phyloP scores from a whole-genome alignment of 108 stramenopile species.

The Conticribra guillardii region DNA sequence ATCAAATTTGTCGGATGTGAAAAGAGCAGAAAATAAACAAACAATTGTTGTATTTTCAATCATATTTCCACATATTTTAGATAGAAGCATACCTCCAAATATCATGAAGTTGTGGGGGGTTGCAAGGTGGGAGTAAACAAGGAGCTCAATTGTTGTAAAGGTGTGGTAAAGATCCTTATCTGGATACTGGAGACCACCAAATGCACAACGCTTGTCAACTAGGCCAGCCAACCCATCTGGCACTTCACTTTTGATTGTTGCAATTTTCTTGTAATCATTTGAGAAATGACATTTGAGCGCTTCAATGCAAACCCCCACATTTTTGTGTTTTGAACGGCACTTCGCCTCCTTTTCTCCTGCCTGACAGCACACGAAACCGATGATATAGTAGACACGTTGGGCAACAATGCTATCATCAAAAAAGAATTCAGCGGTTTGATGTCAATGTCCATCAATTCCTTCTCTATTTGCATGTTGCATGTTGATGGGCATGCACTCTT shows the following conservation, averaged over 20 bases:
- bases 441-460: no score
- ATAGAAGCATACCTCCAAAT: constrained; percentile 8
- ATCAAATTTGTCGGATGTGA: not conserved
- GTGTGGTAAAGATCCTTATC: constrained; percentile 3
- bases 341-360: no score
- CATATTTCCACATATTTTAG: constrained; percentile 2
- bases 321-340: no score
- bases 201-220: constrained; percentile 5
- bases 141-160: constrained; percentile 8
- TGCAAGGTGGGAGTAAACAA: not conserved
- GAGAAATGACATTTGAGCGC: no score
- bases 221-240: constrained; percentile 10
- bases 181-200: constrained; percentile 10
- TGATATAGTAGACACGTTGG: no score
- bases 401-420: no score
- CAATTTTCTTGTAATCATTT: not conserved
- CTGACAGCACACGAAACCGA: no score
- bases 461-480: no score
- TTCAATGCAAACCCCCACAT: no score
- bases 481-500: no score
- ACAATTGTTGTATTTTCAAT: not conserved
- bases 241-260: not conserved
- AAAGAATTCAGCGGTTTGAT: no score
- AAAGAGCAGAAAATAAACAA: constrained; percentile 1
- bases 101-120: not conserved